Evolutionary conservation across 495 filamentous ascomycete species (phyloP).

Genomic region (Hyaloscypha bicolor): DNA sequence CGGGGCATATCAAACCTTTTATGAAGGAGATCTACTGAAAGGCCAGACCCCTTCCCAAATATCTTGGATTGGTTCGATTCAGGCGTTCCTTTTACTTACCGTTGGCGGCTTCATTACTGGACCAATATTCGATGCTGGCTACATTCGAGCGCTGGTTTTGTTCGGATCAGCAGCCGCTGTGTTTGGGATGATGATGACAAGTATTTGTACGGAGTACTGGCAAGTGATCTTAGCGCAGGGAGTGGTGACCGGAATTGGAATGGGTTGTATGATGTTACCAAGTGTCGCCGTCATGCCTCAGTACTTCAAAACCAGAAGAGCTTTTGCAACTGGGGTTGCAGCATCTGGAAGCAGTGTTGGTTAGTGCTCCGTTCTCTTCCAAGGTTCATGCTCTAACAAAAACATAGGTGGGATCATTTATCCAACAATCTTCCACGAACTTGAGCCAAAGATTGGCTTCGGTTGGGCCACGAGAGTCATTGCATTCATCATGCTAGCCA

Average conservation of each 20-base stretch:
- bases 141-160: constrained; percentile 45
- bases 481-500: constrained; percentile 65
- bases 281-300: constrained; percentile 65
- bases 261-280: constrained; percentile 73
- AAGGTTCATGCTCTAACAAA: constrained; percentile 1
- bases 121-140: constrained; percentile 67
- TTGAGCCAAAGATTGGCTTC: constrained; percentile 68
- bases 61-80: constrained; percentile 76
- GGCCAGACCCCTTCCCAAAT: constrained; percentile 62
- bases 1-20: constrained; percentile 74
- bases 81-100: constrained; percentile 75
- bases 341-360: constrained; percentile 27
- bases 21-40: constrained; percentile 47
- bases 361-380: constrained; percentile 59
- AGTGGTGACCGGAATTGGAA: constrained; percentile 68
- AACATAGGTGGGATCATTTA: constrained; percentile 56
- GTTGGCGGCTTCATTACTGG: constrained; percentile 66
- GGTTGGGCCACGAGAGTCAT: constrained; percentile 71
- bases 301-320: constrained; percentile 70
- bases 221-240: constrained; percentile 79
- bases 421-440: constrained; percentile 64
- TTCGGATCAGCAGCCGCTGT: constrained; percentile 57
- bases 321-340: constrained; percentile 61
- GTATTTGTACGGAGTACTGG: constrained; percentile 65
- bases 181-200: constrained; percentile 71